Conservation (phyloP, 2,329 filamentous ascomycete species). For the Dothistroma septosporum region DNA sequence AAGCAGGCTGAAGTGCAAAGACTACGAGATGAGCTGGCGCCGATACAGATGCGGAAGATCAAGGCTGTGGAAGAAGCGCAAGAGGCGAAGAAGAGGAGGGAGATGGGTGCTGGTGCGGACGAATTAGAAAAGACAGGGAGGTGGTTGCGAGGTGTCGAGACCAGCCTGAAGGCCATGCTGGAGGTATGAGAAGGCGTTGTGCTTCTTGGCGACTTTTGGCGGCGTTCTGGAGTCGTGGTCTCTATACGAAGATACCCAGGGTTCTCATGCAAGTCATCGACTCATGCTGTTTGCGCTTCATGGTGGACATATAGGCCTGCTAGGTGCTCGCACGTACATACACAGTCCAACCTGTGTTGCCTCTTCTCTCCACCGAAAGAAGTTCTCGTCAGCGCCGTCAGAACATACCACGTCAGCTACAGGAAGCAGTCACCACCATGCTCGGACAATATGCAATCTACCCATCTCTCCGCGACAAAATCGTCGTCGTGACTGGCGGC, state of each 20-base stretch:
- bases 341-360: not conserved
- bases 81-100: constrained; percentile 66
- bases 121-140: constrained; percentile 71
- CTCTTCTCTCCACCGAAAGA: not conserved
- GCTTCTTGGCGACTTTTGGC: not conserved
- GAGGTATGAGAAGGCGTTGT: constrained; percentile 41
- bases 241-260: not conserved
- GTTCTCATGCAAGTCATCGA: not conserved
- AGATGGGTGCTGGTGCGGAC: constrained; percentile 63
- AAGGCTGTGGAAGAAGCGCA: constrained; percentile 63
- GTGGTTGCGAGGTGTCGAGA: constrained; percentile 70
- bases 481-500: constrained; percentile 61
- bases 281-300: not conserved
- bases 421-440: not conserved
- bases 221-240: not conserved
- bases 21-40: constrained; percentile 63
- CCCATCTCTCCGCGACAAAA: constrained; percentile 49
- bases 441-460: constrained; percentile 27
- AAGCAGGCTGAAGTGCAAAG: constrained; percentile 65
- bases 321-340: not conserved
- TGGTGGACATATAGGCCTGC: not conserved
- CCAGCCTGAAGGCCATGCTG: constrained; percentile 58
- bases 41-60: constrained; percentile 63
- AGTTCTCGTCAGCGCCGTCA: not conserved
- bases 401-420: not conserved